These are phyloP conservation scores for Nemania diffusa DNA, from an alignment of 2,329 filamentous ascomycete genomes.

Conservation along the genomic window DNA sequence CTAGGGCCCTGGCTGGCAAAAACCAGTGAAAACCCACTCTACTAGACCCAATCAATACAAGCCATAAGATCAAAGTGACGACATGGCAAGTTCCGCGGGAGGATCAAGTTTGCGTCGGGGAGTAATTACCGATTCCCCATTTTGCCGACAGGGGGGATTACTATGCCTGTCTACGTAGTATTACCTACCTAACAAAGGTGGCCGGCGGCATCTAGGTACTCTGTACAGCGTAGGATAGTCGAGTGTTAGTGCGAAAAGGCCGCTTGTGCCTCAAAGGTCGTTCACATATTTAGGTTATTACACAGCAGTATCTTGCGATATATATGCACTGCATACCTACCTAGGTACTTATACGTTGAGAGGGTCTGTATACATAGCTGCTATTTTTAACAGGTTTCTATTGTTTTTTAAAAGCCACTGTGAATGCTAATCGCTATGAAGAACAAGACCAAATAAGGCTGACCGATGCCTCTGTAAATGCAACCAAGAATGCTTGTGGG, in stretches of 20 bases:
- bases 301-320: no score
- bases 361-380: no score
- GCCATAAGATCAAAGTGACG: no score
- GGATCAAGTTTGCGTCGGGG: background rate
- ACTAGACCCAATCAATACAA: no score
- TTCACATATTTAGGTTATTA: no score
- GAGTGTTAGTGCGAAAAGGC: no score
- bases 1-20: no score
- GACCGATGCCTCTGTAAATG: conserved; percentile 16
- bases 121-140: conserved; percentile 8
- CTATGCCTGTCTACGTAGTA: background rate
- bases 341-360: no score
- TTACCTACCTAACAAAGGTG: background rate
- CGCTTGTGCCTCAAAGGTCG: no score
- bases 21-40: no score
- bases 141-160: background rate
- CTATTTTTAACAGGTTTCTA: background rate
- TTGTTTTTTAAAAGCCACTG: background rate
- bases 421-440: conserved; percentile 15
- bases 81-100: no score
- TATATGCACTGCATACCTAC: no score
- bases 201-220: background rate
- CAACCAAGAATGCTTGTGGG: background rate
- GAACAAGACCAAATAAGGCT: background rate
- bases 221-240: background rate